A percentile compares a stretch with the other conserved stretches of the same genome.
Evolutionary conservation across 2,329 filamentous ascomycete genomes (phyloP).

Genomic region (Diaporthe velutina): DNA sequence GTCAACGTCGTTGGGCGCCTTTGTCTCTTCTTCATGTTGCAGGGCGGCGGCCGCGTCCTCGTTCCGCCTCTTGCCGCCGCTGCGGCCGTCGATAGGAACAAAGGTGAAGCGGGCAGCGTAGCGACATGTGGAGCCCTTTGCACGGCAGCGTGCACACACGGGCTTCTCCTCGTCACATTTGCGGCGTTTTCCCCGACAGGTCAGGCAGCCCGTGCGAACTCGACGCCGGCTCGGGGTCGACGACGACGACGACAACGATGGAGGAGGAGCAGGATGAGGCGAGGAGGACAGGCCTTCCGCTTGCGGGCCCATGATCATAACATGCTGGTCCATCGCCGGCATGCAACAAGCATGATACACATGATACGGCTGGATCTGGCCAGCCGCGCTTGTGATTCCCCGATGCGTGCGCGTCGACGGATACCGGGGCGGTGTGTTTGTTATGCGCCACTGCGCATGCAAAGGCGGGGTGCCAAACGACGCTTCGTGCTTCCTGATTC

Average conservation of each 20-base stretch:
- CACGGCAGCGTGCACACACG: not conserved
- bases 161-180: not conserved
- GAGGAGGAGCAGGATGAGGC: not conserved
- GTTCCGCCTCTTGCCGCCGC: not conserved
- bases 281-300: not conserved
- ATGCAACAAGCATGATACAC: not conserved
- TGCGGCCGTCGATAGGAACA: not conserved
- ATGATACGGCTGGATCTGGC: not conserved
- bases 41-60: no score
- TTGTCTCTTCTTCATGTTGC: no score
- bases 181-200: not conserved
- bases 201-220: not conserved
- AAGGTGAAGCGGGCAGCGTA: not conserved
- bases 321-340: not conserved
- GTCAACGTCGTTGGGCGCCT: no score
- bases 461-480: not conserved
- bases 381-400: not conserved
- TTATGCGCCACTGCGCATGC: not conserved
- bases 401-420: not conserved
- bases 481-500: not conserved
- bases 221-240: not conserved
- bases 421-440: not conserved
- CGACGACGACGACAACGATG: not conserved
- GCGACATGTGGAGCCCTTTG: not conserved
- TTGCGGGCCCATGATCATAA: not conserved